A percentile compares a stretch with the other conserved stretches of the same genome.
phyloP scores from a whole-genome alignment of 2,329 filamentous ascomycete species.

The Passalora sequoiae region DNA sequence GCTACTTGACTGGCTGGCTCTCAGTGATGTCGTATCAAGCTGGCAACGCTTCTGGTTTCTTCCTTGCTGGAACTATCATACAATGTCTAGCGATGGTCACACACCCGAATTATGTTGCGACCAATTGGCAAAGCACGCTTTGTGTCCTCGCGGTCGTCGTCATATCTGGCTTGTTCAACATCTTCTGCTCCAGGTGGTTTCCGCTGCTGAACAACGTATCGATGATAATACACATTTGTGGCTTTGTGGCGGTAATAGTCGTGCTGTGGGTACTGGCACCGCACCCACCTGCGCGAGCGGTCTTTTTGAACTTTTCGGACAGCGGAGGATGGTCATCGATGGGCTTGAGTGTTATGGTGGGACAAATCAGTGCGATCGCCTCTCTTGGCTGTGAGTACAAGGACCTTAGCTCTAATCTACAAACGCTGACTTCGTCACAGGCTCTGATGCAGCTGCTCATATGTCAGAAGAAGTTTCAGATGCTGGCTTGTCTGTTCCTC shows the following conservation, averaged over 20 bases:
- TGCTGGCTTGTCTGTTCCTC: slow-evolving; percentile 25
- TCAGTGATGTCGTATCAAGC: slow-evolving; percentile 20
- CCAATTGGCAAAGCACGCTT: slow-evolving; percentile 20
- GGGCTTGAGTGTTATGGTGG: slow-evolving; percentile 27
- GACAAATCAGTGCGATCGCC: slow-evolving; percentile 25
- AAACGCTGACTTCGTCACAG: not conserved
- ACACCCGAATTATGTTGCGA: slow-evolving; percentile 15
- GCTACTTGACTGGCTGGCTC: slow-evolving; percentile 23
- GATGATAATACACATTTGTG: slow-evolving; percentile 17
- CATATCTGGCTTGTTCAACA: slow-evolving; percentile 20
- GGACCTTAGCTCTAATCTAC: not conserved
- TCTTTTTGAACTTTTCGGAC: slow-evolving; percentile 28
- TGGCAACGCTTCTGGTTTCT: slow-evolving; percentile 21
- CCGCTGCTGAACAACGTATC: slow-evolving; percentile 19
- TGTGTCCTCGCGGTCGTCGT: slow-evolving; percentile 18
- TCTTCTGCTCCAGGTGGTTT: slow-evolving; percentile 17
- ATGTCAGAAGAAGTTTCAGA: slow-evolving; percentile 25
- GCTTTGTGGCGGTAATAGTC: slow-evolving; percentile 18
- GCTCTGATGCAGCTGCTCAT: slow-evolving; percentile 19
- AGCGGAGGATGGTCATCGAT: slow-evolving; percentile 27
- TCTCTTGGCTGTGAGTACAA: slow-evolving; percentile 12
- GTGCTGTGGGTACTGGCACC: slow-evolving; percentile 18
- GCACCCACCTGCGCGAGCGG: slow-evolving; percentile 25
- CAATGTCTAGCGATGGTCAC: slow-evolving; percentile 20
- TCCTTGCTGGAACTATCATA: slow-evolving; percentile 19